These are phyloP conservation scores for Microbotryum scabiosae DNA, from an alignment of 1,284 basidiomycete genomes.

Conservation along the genomic window DNA sequence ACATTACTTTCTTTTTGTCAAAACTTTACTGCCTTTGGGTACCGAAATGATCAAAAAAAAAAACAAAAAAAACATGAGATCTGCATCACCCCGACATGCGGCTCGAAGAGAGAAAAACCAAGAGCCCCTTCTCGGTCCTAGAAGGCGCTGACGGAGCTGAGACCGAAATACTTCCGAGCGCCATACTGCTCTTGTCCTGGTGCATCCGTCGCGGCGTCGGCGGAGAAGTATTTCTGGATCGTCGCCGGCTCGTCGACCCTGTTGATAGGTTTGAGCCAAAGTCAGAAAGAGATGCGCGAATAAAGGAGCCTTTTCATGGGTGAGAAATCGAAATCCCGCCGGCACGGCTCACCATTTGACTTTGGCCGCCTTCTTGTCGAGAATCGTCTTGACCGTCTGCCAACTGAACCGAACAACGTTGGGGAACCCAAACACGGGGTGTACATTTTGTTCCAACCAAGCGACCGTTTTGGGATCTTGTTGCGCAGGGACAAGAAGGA, in stretches of 20 bases:
- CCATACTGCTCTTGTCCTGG: neutral
- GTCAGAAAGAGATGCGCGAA: neutral
- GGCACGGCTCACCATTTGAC: constrained; percentile 61
- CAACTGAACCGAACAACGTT: constrained; percentile 88
- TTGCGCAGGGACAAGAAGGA: constrained; percentile 1
- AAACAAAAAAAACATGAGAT: too few relatives aligned
- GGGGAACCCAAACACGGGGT: constrained; percentile 88
- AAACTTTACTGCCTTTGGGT: too few relatives aligned
- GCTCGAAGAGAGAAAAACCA: too few relatives aligned
- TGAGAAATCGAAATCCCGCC: neutral
- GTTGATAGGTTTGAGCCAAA: neutral
- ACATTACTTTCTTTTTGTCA: too few relatives aligned
- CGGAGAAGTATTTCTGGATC: constrained; percentile 30
- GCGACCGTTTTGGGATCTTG: constrained; percentile 84
- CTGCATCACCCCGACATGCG: too few relatives aligned
- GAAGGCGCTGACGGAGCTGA: constrained; percentile 22
- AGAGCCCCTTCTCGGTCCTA: neutral
- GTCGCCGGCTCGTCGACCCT: constrained; percentile 27
- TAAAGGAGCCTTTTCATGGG: too few relatives aligned
- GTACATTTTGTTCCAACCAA: constrained; percentile 67
- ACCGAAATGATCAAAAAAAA: too few relatives aligned
- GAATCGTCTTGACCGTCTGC: constrained; percentile 79
- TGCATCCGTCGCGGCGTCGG: neutral
- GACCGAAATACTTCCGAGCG: constrained; percentile 24
- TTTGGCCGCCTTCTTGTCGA: constrained; percentile 69